Conservation (phyloP, 352 stramenopile species). For the Thraustotheca clavata region DNA sequence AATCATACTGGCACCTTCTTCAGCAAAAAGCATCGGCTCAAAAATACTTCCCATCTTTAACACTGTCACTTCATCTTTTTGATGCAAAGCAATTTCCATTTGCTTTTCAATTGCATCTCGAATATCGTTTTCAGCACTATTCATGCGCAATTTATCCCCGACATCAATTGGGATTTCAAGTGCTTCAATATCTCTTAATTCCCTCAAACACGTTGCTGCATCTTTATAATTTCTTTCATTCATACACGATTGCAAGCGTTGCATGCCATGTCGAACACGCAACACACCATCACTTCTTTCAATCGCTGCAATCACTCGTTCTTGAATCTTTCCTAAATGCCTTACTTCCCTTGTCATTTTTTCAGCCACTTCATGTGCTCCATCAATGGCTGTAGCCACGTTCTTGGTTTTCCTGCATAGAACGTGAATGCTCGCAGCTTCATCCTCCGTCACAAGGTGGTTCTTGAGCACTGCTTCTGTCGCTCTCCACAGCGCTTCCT, state of each 20-base stretch:
- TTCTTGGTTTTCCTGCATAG: conserved; percentile 67
- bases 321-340: conserved; percentile 72
- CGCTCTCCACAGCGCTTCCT: background rate
- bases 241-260: conserved; percentile 66
- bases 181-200: conserved; percentile 65
- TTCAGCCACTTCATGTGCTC: conserved; percentile 82
- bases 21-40: conserved; percentile 66
- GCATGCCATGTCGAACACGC: conserved; percentile 66
- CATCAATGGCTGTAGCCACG: conserved; percentile 74
- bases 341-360: conserved; percentile 85
- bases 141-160: conserved; percentile 71
- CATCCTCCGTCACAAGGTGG: conserved; percentile 1
- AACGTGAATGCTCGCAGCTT: conserved; percentile 24
- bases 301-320: conserved; percentile 48
- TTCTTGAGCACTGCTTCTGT: conserved; percentile 9
- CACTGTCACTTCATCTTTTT: conserved; percentile 36
- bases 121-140: conserved; percentile 78
- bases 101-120: conserved; percentile 63
- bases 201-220: conserved; percentile 60
- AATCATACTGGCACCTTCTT: conserved; percentile 48
- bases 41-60: conserved; percentile 70
- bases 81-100: conserved; percentile 47
- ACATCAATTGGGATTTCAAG: conserved; percentile 60
- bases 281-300: conserved; percentile 63
- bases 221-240: conserved; percentile 58